Conservation (phyloP, 2,329 filamentous ascomycete species). For the Fusarium liriodendri region DNA sequence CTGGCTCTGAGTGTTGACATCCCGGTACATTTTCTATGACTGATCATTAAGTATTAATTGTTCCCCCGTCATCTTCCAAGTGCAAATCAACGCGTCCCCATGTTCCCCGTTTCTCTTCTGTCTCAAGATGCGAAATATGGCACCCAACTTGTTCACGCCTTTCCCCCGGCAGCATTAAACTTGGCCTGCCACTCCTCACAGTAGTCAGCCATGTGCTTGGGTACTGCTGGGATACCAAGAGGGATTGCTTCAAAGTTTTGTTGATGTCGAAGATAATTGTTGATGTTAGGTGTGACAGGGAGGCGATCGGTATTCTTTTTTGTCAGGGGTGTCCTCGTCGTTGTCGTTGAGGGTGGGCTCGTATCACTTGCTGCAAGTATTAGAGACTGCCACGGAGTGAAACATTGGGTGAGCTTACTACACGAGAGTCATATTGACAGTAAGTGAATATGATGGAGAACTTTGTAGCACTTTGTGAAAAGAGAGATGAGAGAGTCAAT, state of each 20-base stretch:
- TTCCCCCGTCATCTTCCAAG: neutral
- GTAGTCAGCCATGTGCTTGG: neutral
- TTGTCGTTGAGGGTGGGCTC: neutral
- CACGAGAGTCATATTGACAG: neutral
- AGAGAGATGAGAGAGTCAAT: no score
- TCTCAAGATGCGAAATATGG: neutral
- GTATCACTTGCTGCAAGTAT: neutral
- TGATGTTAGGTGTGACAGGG: neutral
- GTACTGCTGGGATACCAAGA: neutral
- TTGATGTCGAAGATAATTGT: neutral
- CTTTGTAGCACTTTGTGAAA: neutral
- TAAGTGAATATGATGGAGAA: neutral
- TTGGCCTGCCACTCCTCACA: neutral
- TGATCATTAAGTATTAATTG: no score
- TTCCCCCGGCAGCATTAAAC: neutral
- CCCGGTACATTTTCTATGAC: no score
- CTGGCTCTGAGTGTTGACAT: no score
- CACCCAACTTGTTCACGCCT: neutral
- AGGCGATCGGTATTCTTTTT: neutral
- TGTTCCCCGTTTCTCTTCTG: neutral
- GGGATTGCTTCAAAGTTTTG: conserved; percentile 1
- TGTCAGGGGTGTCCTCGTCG: neutral
- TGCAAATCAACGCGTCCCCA: neutral
- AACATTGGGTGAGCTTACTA: neutral
- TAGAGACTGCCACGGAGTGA: neutral